Evolutionary conservation across 768 basidiomycete genomes (phyloP), one percentile per base, ranked within the genome.

Genomic region (Tubosaeta sp.): DNA sequence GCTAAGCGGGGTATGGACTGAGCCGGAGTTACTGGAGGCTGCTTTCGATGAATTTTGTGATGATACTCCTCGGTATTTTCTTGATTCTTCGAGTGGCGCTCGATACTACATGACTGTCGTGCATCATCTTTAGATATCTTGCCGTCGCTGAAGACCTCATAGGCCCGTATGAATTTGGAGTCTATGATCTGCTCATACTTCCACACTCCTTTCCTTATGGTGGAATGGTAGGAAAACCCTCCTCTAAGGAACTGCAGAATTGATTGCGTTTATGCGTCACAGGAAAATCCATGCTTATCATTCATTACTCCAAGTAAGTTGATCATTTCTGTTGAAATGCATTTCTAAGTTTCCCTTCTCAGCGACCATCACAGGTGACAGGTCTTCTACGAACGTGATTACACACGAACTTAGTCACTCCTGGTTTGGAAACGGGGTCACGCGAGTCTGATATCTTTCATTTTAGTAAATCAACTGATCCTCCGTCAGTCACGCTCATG

Each of bases 141-240:
- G 75, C 80, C 2, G 80, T 78, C 13, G 81, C 78, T 14, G 93
- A 97, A 67, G 75, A 81, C 13, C 73, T 93, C 35, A 78, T 89
- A 1, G 80, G 80, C 1, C 76, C 85, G 0, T 98, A 97, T 64
- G 74, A 73, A 46, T 97, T 94, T 62, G 86, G 88, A 3, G 86
- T 93, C 1, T 97, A 94, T 62, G 93, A 97, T 65, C 66, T 95
- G 2, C 77, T 97, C 19, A 83, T 97, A 22, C 75, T 97, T 6
- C 95, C 95, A 0, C 86, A 91, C 12, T 86, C 88, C 0, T 97
- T 97, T 78, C 95, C 94, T 1, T 95, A 89, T 65, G 94, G 92
- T 44, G 92, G 91, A 54, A 87, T 90, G 90, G 86, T 85, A 54
- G 17, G 57, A 43, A 19, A 8, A 32, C n/a, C n/a, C 26, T 37